Evolutionary conservation across 768 basidiomycete species (phyloP).

Genomic region (Trametes meyenii): DNA sequence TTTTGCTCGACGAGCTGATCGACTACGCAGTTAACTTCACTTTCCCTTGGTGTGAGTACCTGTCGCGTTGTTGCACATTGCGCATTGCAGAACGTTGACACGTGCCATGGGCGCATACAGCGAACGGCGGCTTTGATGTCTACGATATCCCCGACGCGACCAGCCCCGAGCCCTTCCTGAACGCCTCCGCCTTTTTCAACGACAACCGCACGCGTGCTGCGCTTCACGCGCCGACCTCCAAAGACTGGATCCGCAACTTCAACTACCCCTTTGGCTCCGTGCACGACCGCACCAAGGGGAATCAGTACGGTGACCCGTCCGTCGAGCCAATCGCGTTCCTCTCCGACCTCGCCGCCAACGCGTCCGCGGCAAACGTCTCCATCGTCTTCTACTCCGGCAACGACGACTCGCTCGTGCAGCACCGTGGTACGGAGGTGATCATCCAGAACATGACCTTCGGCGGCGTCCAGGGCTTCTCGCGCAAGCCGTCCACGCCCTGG

Average conservation of each 20-base stretch:
- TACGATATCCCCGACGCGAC: constrained; percentile 30
- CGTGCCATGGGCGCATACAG: neutral
- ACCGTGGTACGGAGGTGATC: constrained; percentile 55
- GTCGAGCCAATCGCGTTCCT: constrained; percentile 59
- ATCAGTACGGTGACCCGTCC: constrained; percentile 23
- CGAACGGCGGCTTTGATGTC: constrained; percentile 25
- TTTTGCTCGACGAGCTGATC: constrained; percentile 61
- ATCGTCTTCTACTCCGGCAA: constrained; percentile 69
- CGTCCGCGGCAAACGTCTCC: constrained; percentile 51
- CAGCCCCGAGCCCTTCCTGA: constrained; percentile 50
- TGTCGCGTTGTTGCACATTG: too few relatives aligned
- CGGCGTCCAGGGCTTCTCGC: constrained; percentile 74
- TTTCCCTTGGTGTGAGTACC: constrained; percentile 50
- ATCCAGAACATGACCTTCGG: constrained; percentile 76
- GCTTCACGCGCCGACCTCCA: constrained; percentile 68
- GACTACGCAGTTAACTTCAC: constrained; percentile 76
- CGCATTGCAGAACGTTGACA: neutral
- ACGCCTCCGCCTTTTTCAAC: constrained; percentile 64
- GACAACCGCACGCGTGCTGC: constrained; percentile 59
- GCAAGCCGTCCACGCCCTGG: constrained; percentile 71
- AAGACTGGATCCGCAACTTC: constrained; percentile 44
- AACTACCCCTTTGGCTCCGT: constrained; percentile 41
- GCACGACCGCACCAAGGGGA: constrained; percentile 21
- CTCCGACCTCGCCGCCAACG: constrained; percentile 64
- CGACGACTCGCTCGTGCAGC: constrained; percentile 66